Evolutionary conservation across 1,139 yeast species (phyloP), one percentile per base, ranked within the genome.

Genomic region (Blastobotrys aristatus): DNA sequence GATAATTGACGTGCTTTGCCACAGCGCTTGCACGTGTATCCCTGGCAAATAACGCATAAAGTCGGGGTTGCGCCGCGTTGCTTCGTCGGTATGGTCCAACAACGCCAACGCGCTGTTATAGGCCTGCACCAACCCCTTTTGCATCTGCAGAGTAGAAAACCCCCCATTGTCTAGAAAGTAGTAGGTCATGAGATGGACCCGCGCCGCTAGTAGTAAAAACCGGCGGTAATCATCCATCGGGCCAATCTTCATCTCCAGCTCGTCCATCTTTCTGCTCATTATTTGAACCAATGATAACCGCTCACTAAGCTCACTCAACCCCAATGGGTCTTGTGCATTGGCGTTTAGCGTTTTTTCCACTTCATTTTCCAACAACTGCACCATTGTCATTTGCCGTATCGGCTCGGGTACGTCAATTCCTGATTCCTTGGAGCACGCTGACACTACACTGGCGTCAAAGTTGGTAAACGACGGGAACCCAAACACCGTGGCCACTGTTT

Each of bases 381-480:
- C 81, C 54, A 82, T 86, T 66, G 85, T 77, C 85, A 88, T 83
- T 55, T 81, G 87, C 48, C 77, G 74, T 40, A 90, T 73, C 7
- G 80, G 70, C 30, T 68, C 65, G 0, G 96, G 89, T 17, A 88
- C 68, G n/a, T 68, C 70, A 30, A 69, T 61, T 10, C 63, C 64
- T 2, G 64, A 65, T 43, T 56, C 70, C 52, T 74, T 73, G 53
- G 74, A 66, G 49, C 74, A 73, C 29, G 77, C 73, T 18, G 76
- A 74, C 63, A 84, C 72, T 3, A 84, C 77, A 0, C 90, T 77
- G 16, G 86, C 76, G 62, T 87, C 95, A 62, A 89, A 87, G 52
- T 82, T 87, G 1, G 86, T 89, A 65, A 89, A 88, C 0, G 95
- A 88, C 0, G 97, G 97, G 61, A 85, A 89, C 17, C 98, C 98